These are phyloP conservation scores for Fagus crenata DNA, from an alignment of 306 rosid species.

Conservation along the genomic window DNA sequence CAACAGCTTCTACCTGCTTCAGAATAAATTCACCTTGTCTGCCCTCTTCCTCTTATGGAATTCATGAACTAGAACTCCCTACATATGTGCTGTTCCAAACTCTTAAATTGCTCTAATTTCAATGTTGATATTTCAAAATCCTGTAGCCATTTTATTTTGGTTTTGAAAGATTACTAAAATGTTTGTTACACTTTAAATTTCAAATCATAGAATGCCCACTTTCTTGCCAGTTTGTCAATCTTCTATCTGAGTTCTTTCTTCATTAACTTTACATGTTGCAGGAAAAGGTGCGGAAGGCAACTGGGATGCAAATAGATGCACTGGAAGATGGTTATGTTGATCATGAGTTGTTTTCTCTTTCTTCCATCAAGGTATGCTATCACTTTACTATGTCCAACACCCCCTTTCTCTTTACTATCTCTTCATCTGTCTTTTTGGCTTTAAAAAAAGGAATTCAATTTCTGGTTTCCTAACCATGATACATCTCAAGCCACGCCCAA, in stretches of 20 bases:
- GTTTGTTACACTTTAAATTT: neutral
- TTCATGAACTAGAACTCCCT: neutral
- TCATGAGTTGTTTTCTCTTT: slow-evolving; percentile 73
- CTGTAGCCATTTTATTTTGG: neutral
- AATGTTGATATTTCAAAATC: neutral
- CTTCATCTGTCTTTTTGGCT: slow-evolving; percentile 10
- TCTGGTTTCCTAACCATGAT: neutral
- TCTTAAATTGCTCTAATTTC: neutral
- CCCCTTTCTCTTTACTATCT: too few species aligned
- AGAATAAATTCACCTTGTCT: neutral
- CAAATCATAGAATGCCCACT: neutral
- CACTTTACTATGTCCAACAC: neutral
- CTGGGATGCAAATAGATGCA: slow-evolving; percentile 85
- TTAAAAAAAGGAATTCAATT: neutral
- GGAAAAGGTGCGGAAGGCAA: slow-evolving; percentile 88
- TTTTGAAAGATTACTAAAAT: neutral
- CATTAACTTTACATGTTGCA: slow-evolving; percentile 31
- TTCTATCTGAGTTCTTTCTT: slow-evolving; percentile 21
- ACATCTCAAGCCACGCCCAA: neutral
- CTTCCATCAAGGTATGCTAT: slow-evolving; percentile 79
- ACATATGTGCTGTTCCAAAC: neutral
- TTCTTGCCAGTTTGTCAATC: neutral
- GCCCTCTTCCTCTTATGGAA: neutral
- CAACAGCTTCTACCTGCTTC: neutral
- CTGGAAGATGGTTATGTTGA: slow-evolving; percentile 73